Evolutionary conservation across 2,329 filamentous ascomycete genomes (phyloP).

Genomic region (Neonectria sp.): DNA sequence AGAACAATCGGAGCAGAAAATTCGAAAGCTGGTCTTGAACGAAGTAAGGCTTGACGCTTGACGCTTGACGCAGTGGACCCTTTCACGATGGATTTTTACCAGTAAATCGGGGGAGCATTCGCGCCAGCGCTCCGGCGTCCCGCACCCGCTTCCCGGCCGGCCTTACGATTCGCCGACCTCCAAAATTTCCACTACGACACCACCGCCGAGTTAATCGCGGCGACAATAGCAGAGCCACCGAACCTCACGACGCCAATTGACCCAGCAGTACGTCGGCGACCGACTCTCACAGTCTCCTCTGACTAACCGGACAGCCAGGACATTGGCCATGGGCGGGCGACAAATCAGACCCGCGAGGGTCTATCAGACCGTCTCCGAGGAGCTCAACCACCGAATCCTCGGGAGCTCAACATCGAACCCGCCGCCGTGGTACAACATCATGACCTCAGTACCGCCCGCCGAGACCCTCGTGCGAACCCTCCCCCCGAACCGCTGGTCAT

Average conservation of each 20-base stretch:
- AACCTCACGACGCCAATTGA: constrained; percentile 40
- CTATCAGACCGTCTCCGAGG: constrained; percentile 61
- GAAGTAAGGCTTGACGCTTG: constrained; percentile 34
- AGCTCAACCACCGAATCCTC: constrained; percentile 60
- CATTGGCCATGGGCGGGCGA: constrained; percentile 57
- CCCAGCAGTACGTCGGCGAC: constrained; percentile 25
- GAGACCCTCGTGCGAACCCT: constrained; percentile 71
- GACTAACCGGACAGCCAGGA: constrained; percentile 25
- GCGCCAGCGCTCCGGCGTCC: constrained; percentile 41
- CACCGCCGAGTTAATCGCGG: constrained; percentile 30
- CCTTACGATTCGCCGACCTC: constrained; percentile 51
- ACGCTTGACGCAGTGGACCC: constrained; percentile 37
- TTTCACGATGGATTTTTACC: constrained; percentile 44
- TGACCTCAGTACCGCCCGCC: constrained; percentile 69
- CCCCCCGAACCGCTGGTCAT: constrained; percentile 61
- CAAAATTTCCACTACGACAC: constrained; percentile 50
- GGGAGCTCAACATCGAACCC: constrained; percentile 52
- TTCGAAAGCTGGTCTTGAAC: constrained; percentile 33
- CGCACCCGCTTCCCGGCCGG: constrained; percentile 39
- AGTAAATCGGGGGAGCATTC: constrained; percentile 36
- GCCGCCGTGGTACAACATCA: constrained; percentile 66
- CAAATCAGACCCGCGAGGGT: constrained; percentile 64
- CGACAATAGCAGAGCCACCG: constrained; percentile 32
- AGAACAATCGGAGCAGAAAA: neutral
- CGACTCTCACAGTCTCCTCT: neutral